These are phyloP conservation scores for Pichia sp. DNA, from an alignment of 1,139 yeast genomes.

Conservation along the genomic window DNA sequence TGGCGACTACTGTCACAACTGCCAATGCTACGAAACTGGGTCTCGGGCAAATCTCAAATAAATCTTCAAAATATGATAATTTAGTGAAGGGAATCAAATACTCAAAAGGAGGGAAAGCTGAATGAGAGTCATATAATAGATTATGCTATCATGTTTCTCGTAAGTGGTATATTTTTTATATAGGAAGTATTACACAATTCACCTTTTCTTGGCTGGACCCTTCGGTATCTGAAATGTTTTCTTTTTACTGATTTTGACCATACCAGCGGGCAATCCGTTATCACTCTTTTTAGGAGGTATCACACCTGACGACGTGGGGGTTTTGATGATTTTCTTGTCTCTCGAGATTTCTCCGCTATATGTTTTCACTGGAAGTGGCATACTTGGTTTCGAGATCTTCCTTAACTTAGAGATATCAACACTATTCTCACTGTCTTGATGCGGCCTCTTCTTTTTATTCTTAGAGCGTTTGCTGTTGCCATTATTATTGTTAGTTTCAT, in stretches of 20 bases:
- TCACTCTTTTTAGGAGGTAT: constrained; percentile 5
- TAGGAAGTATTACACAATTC: neutral
- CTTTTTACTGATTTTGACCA: constrained; percentile 24
- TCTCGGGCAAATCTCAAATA: constrained; percentile 2
- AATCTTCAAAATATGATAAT: constrained; percentile 22
- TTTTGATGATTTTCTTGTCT: constrained; percentile 5
- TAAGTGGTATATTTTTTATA: neutral
- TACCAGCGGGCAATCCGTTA: constrained; percentile 9
- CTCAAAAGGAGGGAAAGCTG: constrained; percentile 29
- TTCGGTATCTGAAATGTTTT: constrained; percentile 6
- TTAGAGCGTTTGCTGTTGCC: neutral
- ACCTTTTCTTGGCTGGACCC: neutral
- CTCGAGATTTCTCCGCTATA: constrained; percentile 8
- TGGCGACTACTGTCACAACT: constrained; percentile 2
- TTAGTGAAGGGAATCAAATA: constrained; percentile 21
- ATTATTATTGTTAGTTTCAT: neutral
- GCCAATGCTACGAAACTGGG: constrained; percentile 4
- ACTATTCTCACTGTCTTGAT: neutral
- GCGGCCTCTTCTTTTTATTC: neutral
- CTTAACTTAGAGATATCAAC: constrained; percentile 2
- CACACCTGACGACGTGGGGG: constrained; percentile 11
- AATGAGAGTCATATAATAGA: constrained; percentile 13
- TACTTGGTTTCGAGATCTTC: constrained; percentile 5
- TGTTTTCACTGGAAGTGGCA: constrained; percentile 5
- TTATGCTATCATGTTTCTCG: neutral